Evolutionary conservation across 2,329 filamentous ascomycete genomes (phyloP), one percentile per base, ranked within the genome.

Genomic region (Neonectria magnoliae): DNA sequence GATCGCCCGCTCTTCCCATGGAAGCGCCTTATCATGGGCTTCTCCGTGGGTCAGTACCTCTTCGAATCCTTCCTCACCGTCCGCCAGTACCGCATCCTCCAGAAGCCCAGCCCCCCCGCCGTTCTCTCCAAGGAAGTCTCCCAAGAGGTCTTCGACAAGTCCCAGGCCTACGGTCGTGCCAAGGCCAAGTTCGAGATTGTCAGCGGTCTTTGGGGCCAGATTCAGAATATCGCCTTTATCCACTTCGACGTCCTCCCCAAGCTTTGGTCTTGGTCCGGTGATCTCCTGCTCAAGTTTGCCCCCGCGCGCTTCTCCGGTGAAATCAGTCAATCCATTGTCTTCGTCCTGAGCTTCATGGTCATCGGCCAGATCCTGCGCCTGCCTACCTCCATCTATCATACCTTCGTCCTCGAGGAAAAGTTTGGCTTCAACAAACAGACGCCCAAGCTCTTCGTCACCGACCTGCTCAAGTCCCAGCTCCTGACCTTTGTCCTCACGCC

Each of bases 391-490:
- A 90, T 98, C 79, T 99, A 98, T 84, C 90, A 94, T 82, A 96
- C 93, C 13, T 99, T 99, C 76, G 93, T 98, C 52, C 85, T 99
- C 60, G 96, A 99, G 81, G 94, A 98, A 82, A 92, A 93, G 77
- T 99, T 97, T 74, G 96, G 96, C 54, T 99, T 99, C 88, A 99
- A 99, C 82, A 99, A 99, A 84, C 94, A 97, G 85, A 98, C 96
- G 0, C 83, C 93, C 60, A 90, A 90, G 79, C 85, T 98, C 31
- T 99, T 95, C 85, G 77, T 98, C 57, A 92, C 88, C 73, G 96
- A 99, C 78, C 90, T 97, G 83, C 79, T 98, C 82, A 99, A 99
- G 86, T 90, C 91, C 33, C 94, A 97, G 79, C 85, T 93, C 72
- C 87, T 99, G 64, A 89, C 90, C 56, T 85, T 97, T 71, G 89